Evolutionary conservation across 768 basidiomycete species (phyloP), one percentile per base, ranked within the genome.

Genomic region (Suillus subalutaceus): DNA sequence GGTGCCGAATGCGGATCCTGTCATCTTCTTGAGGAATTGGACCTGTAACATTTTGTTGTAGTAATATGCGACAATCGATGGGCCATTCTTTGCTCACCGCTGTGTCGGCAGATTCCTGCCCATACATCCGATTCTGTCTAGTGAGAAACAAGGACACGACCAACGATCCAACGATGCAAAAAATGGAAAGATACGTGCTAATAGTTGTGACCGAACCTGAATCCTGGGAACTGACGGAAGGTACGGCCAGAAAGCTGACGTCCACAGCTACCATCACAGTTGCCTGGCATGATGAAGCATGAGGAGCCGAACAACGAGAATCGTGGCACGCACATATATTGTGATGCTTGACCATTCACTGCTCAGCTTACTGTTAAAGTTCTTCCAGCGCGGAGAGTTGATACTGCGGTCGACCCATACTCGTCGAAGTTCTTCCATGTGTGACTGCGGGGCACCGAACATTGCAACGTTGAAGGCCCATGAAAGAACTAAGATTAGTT

Each of bases 291-390:
- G 23, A 40, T 26, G 10, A 16, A 41, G 58, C 5, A 40, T 41
- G 26, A n/a, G 9, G 30, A 59, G 6, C 23, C 16, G 16, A 13
- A 32, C 9, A 63, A 18, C 37, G 38, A 63, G 50, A 59, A 63
- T 20, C 12, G 16, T 41, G 58, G 16, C n/a, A 70, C 83, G 41
- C 59, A 87, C 86, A 65, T 81, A 83, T 43, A 84, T 80, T n/a
- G 80, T 81, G 59, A 85, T 79, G 56, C 82, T 80, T 40, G 58
- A 48, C 66, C 66, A 67, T 59, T 67, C 63, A 37, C 5, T 52
- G 13, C 26, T 67, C 8, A 67, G 56, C 43, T 52, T 67, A 26
- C 35, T 23, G 8, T 48, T 65, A 12, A 66, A 64, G 15, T 38
- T 30, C 56, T 67, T 65, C 66, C 66, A 67, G 32, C 64, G 63